These are phyloP conservation scores for Seiridium cupressi DNA, from an alignment of 2,329 filamentous ascomycete species.

Conservation along the genomic window DNA sequence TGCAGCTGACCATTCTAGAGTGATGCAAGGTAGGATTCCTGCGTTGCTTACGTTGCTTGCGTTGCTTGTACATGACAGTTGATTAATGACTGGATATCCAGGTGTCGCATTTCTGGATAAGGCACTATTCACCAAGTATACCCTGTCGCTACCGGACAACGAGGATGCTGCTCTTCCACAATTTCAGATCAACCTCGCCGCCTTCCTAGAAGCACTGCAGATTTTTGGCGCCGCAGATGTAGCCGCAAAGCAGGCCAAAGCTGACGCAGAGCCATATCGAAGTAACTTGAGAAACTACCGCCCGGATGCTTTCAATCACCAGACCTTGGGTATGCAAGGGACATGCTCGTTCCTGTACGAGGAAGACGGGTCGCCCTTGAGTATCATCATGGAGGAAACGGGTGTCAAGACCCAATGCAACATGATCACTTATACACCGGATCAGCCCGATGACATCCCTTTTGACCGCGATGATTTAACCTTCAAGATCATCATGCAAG, in stretches of 20 bases:
- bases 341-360: conserved; percentile 82
- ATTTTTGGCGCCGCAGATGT: conserved; percentile 87
- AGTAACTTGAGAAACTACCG: conserved; percentile 62
- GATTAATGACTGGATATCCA: conserved; percentile 26
- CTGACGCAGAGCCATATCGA: conserved; percentile 58
- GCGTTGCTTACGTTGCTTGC: conserved; percentile 5
- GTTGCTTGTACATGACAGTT: conserved; percentile 57
- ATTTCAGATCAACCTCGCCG: conserved; percentile 85
- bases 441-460: conserved; percentile 76
- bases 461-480: conserved; percentile 77
- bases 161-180: conserved; percentile 54
- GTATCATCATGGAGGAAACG: conserved; percentile 81
- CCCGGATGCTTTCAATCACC: conserved; percentile 77
- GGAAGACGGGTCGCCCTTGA: conserved; percentile 73
- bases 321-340: conserved; percentile 78
- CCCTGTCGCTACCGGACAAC: conserved; percentile 54
- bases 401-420: conserved; percentile 88
- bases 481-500: conserved; percentile 94
- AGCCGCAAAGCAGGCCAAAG: conserved; percentile 53
- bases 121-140: conserved; percentile 83
- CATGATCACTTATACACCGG: conserved; percentile 81
- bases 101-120: conserved; percentile 84
- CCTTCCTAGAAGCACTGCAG: conserved; percentile 89
- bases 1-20: conserved; percentile 80
- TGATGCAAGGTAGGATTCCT: conserved; percentile 74